Percentiles rank a stretch among this genome's conserved stretches.
phyloP scores from a whole-genome alignment of 208 protist species.

The Trypanosoma cruzi region DNA sequence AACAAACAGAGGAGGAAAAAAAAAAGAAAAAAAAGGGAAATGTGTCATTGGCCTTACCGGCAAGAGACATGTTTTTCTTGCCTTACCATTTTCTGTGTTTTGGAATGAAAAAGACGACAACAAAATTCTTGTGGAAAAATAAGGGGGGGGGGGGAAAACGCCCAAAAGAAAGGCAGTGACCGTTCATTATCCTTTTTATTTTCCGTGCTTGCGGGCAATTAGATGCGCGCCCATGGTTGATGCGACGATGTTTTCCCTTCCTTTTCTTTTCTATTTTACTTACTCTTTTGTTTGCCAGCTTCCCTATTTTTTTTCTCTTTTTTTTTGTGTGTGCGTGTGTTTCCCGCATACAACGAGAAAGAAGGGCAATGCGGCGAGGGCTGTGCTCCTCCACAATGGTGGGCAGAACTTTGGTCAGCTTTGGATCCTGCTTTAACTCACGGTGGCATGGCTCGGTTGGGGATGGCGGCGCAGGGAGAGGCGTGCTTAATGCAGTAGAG shows the following conservation, averaged over 20 bases:
- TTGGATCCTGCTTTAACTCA: background rate
- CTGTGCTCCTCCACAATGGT: background rate
- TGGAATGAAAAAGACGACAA: background rate
- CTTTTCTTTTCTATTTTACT: background rate
- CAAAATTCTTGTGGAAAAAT: background rate
- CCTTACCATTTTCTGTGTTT: background rate
- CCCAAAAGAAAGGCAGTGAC: too few relatives aligned
- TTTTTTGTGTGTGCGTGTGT: background rate
- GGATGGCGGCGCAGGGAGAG: background rate
- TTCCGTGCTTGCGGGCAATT: too few relatives aligned
- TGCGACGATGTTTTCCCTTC: too few relatives aligned
- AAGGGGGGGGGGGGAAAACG: too few relatives aligned
- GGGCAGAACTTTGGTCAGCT: background rate
- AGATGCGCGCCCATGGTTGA: too few relatives aligned
- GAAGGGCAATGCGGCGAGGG: constrained; percentile 15
- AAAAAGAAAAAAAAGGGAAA: background rate
- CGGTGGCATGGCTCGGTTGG: background rate
- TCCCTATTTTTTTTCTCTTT: background rate
- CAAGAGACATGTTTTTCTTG: background rate
- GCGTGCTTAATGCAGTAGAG: background rate
- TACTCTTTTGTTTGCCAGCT: background rate
- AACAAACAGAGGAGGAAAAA: background rate
- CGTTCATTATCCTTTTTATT: too few relatives aligned
- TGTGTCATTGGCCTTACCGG: too few relatives aligned
- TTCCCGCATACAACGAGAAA: background rate